Evolutionary conservation across 495 filamentous ascomycete species (phyloP).

Genomic region (Hypoxylon perforatum): DNA sequence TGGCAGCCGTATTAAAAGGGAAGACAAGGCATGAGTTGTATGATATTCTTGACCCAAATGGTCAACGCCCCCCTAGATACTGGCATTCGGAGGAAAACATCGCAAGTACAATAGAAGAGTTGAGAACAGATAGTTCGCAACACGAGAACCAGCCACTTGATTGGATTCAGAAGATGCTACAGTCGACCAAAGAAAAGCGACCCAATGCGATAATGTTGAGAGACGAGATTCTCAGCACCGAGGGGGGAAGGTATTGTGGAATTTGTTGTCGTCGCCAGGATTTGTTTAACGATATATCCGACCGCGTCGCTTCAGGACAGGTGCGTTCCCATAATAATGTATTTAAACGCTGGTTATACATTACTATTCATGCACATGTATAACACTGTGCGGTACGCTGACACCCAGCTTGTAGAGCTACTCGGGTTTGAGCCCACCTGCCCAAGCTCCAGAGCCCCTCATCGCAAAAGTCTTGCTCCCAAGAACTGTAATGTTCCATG

Average conservation of each 20-base stretch:
- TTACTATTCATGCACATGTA: too few species aligned
- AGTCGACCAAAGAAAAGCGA: not conserved
- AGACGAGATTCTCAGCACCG: not conserved
- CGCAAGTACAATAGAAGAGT: not conserved
- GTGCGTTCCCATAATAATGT: not conserved
- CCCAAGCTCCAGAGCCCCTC: not conserved
- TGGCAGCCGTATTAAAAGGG: slow-evolving; percentile 47
- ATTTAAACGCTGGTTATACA: not conserved
- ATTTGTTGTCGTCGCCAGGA: not conserved
- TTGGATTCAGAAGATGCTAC: not conserved
- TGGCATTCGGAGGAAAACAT: not conserved
- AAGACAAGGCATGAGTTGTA: not conserved
- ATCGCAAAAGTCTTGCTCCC: not conserved
- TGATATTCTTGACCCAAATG: not conserved
- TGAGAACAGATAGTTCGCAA: not conserved
- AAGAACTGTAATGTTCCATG: not conserved
- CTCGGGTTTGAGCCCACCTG: not conserved
- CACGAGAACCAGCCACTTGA: not conserved
- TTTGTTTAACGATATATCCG: not conserved
- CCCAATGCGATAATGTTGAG: not conserved
- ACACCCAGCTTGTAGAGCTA: too few species aligned
- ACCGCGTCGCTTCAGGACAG: not conserved
- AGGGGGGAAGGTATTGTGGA: not conserved
- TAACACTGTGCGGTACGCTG: too few species aligned
- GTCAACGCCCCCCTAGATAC: not conserved